Base-by-base conservation (phyloP, 495 filamentous ascomycete species). In the Aspergillus homomorphus region DNA sequence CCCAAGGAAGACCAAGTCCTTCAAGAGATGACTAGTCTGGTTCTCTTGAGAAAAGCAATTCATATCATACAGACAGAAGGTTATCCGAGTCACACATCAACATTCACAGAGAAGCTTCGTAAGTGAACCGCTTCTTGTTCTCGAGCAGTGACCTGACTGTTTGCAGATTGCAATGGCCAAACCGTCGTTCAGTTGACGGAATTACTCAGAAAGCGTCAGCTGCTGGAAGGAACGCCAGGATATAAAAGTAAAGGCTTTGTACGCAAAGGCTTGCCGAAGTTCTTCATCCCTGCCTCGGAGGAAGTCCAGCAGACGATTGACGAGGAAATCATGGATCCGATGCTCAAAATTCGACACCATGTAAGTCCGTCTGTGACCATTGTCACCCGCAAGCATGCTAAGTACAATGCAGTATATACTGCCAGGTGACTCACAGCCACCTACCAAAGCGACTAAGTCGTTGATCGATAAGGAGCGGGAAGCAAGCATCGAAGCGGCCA, bases 271-370 rank as follows among this genome's bases (percentile, higher is more conserved):
- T 62, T 69, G 49, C 67, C 70, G 1, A 68, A 56, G 26, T 70
- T 64, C 23, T 56, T 51, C 3, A 45, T 73, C 4, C 58, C 63
- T 33, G 51, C 16, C 9, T 60, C 62, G 18, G 66, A 72, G 5
- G 45, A 58, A 16, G 59, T 61, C 2, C 51, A 46, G 14, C 53
- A 59, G 58, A 68, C 50, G 63, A 70, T 63, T 62, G n/a, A 57
- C 45, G 38, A 24, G 20, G 62, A 71, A 14, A 65, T 68, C 8
- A 45, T 75, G 51, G 61, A 78, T 62, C 77, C 77, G 7, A 60
- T 71, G 62, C 44, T 59, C 10, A 73, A 75, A 50, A 72, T 79
- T 23, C 45, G 62, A 20, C 71, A 77, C 48, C 64, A 73, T 54
- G 76, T 77, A 69, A 67, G 71, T 61, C 16, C 28, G 22, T 38